A percentile compares a stretch with the other conserved stretches of the same genome.
Conservation (phyloP, 768 basidiomycete genomes). For the Symmetrospora coprosmae region DNA sequence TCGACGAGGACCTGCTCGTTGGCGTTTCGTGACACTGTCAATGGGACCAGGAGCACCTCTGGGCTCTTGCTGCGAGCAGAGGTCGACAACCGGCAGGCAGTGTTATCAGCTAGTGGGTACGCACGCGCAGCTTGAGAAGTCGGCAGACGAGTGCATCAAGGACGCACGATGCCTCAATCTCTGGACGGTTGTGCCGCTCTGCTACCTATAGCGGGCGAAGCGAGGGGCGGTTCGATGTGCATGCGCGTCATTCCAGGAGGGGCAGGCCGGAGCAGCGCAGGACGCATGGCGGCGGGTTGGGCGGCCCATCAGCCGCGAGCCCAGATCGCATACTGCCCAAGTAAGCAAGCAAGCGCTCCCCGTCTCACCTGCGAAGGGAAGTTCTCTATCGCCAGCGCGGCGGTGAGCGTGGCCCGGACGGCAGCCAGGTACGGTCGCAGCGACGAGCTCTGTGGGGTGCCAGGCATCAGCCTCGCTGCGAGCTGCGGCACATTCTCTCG, state of each 20-base stretch:
- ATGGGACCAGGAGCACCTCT: constrained; percentile 83
- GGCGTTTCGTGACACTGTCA: constrained; percentile 91
- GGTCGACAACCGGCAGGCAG: background rate
- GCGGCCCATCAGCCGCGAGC: background rate
- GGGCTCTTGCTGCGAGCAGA: constrained; percentile 55
- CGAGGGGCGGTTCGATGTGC: no score
- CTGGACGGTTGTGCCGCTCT: constrained; percentile 92
- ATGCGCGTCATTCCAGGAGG: no score
- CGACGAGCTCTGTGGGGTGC: background rate
- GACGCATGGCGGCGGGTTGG: constrained; percentile 12
- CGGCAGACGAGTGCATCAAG: no score
- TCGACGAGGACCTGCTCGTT: constrained; percentile 95
- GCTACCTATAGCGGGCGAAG: no score
- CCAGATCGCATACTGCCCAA: background rate
- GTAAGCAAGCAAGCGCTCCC: background rate
- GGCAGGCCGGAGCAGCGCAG: constrained; percentile 12
- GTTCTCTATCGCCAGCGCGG: constrained; percentile 90
- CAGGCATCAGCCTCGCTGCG: background rate
- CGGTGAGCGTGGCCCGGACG: constrained; percentile 90
- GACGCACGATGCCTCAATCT: constrained; percentile 70
- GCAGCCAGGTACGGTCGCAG: constrained; percentile 55
- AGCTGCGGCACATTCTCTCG: background rate
- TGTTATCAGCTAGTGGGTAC: background rate
- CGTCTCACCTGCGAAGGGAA: constrained; percentile 76
- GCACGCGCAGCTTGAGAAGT: no score